Evolutionary conservation across 2,329 filamentous ascomycete genomes (phyloP), one percentile per base, ranked within the genome.

Genomic region (Penicillium sp.): DNA sequence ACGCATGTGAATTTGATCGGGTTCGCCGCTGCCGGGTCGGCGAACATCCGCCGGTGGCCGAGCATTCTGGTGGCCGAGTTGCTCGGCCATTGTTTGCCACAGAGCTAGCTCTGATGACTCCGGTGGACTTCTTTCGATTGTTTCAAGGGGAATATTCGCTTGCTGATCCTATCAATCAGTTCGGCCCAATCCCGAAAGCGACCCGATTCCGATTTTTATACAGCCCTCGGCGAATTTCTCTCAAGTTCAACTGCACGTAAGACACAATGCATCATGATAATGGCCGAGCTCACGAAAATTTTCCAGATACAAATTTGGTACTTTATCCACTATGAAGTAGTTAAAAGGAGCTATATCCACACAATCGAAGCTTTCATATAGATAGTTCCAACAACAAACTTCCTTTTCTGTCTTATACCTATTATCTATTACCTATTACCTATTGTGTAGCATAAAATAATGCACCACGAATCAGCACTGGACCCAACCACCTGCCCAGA

Each of bases 401-500:
- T 23, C 39, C 13, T 50, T 40, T 23, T 11, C 38, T 31, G 5
- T 46, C 13, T 33, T 33, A 13, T 33, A 10, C 38, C 16, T 36
- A 46, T 27, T 40, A 23, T 13, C 39, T 46, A 43, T 27, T 40
- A 23, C n/a, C 39, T 46, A 43, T n/a, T 50, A 23, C 21, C 43
- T 46, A 43, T n/a, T 47, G 44, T 40, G 41, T 39, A 41, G 34
- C 15, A 41, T 46, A 19, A 25, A 29, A 46, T 33, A 58, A 63
- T 61, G 60, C 60, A 64, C 45, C 40, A 53, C 43, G 57, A 63
- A 55, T 48, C 57, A 9, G 53, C 59, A 43, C 3, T n/a, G 41
- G 38, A 59, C 33, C 25, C 49, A 51, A 40, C 57, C 38, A 54
- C 51, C 34, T 72, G 69, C 56, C 77, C 78, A 0, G 78, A 80